Percentiles rank a stretch among this genome's conserved stretches.
phyloP scores from a whole-genome alignment of 1,139 yeast species.

The Kodamaea suecica region DNA sequence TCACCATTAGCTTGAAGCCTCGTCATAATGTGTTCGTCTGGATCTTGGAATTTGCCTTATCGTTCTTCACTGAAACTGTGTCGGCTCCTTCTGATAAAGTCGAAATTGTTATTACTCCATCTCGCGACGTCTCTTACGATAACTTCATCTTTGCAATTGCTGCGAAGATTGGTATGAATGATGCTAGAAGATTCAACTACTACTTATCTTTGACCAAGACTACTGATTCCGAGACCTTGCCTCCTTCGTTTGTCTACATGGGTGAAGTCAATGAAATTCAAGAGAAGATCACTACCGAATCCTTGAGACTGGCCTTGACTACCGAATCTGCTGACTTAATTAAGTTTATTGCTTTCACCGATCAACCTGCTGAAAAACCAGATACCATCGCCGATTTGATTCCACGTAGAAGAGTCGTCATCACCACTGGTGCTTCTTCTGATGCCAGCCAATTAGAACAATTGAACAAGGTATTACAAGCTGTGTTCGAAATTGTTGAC shows the following conservation, averaged over 20 bases:
- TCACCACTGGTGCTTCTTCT: slow-evolving; percentile 50
- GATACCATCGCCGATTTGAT: slow-evolving; percentile 45
- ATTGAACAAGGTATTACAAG: slow-evolving; percentile 46
- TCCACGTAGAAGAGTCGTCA: slow-evolving; percentile 53
- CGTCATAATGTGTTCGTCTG: slow-evolving; percentile 78
- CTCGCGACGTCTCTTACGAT: slow-evolving; percentile 51
- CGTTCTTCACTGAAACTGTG: slow-evolving; percentile 51
- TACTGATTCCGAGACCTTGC: slow-evolving; percentile 64
- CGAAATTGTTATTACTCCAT: slow-evolving; percentile 60
- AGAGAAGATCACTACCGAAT: slow-evolving; percentile 52
- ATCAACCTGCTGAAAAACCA: slow-evolving; percentile 73
- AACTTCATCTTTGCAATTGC: slow-evolving; percentile 82
- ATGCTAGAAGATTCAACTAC: slow-evolving; percentile 71
- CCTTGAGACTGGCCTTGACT: slow-evolving; percentile 49
- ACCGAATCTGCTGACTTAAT: slow-evolving; percentile 54
- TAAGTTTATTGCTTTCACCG: slow-evolving; percentile 75
- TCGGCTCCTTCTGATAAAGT: slow-evolving; percentile 58
- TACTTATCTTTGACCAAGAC: slow-evolving; percentile 84
- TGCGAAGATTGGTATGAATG: slow-evolving; percentile 79
- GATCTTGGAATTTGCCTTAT: slow-evolving; percentile 52
- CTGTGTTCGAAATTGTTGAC: slow-evolving; percentile 56
- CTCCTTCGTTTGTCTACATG: slow-evolving; percentile 81
- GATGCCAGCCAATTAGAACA: slow-evolving; percentile 46
- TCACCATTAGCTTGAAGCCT: slow-evolving; percentile 64
- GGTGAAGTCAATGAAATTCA: slow-evolving; percentile 81